Evolutionary conservation across 352 stramenopile species (phyloP).

Genomic region (Phytophthora quininea): DNA sequence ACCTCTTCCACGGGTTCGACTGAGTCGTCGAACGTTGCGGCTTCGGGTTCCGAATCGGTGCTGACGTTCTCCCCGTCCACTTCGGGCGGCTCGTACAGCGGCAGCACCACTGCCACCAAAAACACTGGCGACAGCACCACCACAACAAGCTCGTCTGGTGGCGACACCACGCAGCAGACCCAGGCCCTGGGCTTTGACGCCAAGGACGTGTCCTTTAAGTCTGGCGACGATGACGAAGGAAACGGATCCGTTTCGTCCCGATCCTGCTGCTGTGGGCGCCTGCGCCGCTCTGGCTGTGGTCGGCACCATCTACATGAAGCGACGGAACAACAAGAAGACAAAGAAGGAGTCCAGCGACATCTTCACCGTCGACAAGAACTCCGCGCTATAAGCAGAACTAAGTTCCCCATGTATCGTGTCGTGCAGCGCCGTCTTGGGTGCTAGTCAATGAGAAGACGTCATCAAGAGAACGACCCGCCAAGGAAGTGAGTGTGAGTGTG

Average conservation of each 20-base stretch:
- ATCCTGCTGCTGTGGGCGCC: slow-evolving; percentile 37
- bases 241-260: too few relatives aligned
- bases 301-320: slow-evolving; percentile 69
- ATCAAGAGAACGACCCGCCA: slow-evolving; percentile 30
- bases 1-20: slow-evolving; percentile 10
- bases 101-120: slow-evolving; percentile 38
- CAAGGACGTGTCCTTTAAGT: slow-evolving; percentile 48
- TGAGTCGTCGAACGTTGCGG: slow-evolving; percentile 14
- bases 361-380: slow-evolving; percentile 84
- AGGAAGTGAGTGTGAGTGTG: slow-evolving; percentile 40
- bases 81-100: slow-evolving; percentile 24
- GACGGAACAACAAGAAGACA: slow-evolving; percentile 59
- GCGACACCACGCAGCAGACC: slow-evolving; percentile 21
- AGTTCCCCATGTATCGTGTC: slow-evolving; percentile 31
- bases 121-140: slow-evolving; percentile 17
- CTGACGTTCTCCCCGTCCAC: slow-evolving; percentile 48
- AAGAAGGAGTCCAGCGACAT: slow-evolving; percentile 53
- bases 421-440: slow-evolving; percentile 33
- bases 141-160: slow-evolving; percentile 1
- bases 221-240: slow-evolving; percentile 17
- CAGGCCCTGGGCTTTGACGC: slow-evolving; percentile 27
- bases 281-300: slow-evolving; percentile 56
- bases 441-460: slow-evolving; percentile 40
- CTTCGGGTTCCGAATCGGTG: slow-evolving; percentile 18
- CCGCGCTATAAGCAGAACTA: slow-evolving; percentile 56